A percentile compares a stretch with the other conserved stretches of the same genome.
These are phyloP conservation scores for Filosporella fistucella DNA, from an alignment of 495 filamentous ascomycete genomes.

Conservation along the genomic window DNA sequence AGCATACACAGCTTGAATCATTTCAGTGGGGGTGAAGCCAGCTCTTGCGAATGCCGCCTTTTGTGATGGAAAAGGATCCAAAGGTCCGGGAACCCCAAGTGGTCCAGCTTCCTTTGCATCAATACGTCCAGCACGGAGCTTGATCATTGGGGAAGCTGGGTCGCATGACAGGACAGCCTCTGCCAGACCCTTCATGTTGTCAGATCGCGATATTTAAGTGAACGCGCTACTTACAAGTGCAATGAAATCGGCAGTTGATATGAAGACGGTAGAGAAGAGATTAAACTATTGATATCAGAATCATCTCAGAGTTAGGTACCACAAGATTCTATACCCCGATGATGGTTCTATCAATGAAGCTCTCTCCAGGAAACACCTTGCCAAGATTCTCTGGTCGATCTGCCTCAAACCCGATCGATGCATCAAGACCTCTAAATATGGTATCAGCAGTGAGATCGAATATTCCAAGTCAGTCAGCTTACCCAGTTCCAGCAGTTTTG, in stretches of 20 bases:
- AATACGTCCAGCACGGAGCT: slow-evolving; percentile 30
- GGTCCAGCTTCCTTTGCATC: slow-evolving; percentile 37
- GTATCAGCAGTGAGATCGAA: neutral
- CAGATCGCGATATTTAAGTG: neutral
- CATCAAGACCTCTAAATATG: slow-evolving; percentile 25
- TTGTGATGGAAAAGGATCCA: slow-evolving; percentile 14
- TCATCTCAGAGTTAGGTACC: neutral
- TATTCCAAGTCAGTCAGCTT: neutral
- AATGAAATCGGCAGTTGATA: slow-evolving; percentile 11
- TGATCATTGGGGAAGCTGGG: slow-evolving; percentile 1
- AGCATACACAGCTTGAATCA: slow-evolving; percentile 12
- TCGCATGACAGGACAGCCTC: slow-evolving; percentile 7
- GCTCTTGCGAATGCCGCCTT: slow-evolving; percentile 17
- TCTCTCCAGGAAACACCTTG: neutral
- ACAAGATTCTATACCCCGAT: neutral
- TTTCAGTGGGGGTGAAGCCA: slow-evolving; percentile 20
- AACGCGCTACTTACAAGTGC: neutral
- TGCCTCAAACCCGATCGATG: slow-evolving; percentile 27
- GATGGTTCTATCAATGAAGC: slow-evolving; percentile 8
- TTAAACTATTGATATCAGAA: slow-evolving; percentile 4
- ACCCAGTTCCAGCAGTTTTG: slow-evolving; percentile 20
- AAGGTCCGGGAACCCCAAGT: slow-evolving; percentile 35
- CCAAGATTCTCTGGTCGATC: slow-evolving; percentile 29
- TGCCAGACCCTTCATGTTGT: slow-evolving; percentile 5
- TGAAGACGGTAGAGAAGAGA: slow-evolving; percentile 6